Evolutionary conservation across 2,329 filamentous ascomycete species (phyloP), one percentile per base, ranked within the genome.

Genomic region (Alternaria sp.): DNA sequence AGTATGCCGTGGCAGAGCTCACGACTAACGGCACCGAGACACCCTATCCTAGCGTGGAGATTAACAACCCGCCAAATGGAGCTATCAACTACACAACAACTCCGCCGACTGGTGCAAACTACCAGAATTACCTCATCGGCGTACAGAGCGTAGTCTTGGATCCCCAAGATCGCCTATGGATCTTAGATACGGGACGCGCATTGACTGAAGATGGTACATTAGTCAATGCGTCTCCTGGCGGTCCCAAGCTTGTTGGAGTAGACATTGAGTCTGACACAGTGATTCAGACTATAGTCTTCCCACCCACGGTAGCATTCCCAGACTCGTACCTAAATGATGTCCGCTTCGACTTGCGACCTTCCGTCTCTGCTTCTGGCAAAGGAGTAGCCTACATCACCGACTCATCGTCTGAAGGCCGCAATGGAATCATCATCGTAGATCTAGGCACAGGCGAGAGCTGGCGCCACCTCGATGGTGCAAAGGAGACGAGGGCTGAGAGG

Each of bases 321-420:
- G 82, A 83, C 64, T 82, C 79, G 16, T 86, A 86, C 62, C 79
- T 85, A 36, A 86, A 86, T 67, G 85, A 86, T 62, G 76, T 86
- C 9, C 82, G 85, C 51, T 83, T 87, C 71, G 84, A 87, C 64
- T 77, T 85, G n/a, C 79, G 80, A 14, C 53, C 80, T 3, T 68
- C 71, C 18, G 34, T 83, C 7, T 81, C 81, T 0, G 62, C 72
- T 14, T 77, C 78, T 3, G 83, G 83, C 3, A 64, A 80, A 28
- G 84, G 84, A 18, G 67, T 85, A 14, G 84, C 83, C 0, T 86
- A 86, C 69, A 85, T 86, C 67, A 85, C 84, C 25, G 85, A 86
- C 65, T 82, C 80, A 34, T 81, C 78, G 46, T 68, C 70, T 45
- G 82, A 84, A 69, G 83, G 84, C 38, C 80, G 81, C 83, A 71